Percentiles rank a stretch among this genome's conserved stretches.
phyloP scores from a whole-genome alignment of 208 protist species.

The Strigomonas culicis region DNA sequence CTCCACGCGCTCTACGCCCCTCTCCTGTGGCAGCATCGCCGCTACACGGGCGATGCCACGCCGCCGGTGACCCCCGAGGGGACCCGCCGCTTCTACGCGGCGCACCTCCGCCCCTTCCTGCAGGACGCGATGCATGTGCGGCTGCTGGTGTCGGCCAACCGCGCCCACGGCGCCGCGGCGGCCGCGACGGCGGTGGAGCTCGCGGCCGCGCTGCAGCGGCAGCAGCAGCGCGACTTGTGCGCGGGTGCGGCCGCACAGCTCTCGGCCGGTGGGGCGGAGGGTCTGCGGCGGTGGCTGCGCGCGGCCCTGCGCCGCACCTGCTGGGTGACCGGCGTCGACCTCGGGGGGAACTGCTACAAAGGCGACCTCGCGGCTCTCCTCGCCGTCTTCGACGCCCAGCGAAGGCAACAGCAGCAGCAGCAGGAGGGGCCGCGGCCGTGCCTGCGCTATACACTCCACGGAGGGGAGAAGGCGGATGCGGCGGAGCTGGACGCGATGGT shows the following conservation, averaged over 20 bases:
- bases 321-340: constrained; percentile 82
- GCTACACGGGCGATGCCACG: neutral
- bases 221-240: constrained; percentile 22
- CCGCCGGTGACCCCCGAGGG: too few species aligned
- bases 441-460: constrained; percentile 70
- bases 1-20: neutral
- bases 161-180: constrained; percentile 25
- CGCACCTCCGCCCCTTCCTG: neutral
- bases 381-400: neutral
- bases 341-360: constrained; percentile 87
- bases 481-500: constrained; percentile 68
- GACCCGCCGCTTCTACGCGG: too few species aligned
- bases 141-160: constrained; percentile 81
- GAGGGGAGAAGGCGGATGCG: constrained; percentile 71
- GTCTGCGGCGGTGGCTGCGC: neutral
- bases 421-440: neutral
- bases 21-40: neutral
- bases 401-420: neutral
- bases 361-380: constrained; percentile 50
- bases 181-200: constrained; percentile 40
- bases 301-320: constrained; percentile 41
- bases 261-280: neutral
- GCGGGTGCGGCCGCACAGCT: neutral
- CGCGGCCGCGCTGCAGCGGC: constrained; percentile 35
- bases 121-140: constrained; percentile 51